Evolutionary conservation across 495 filamentous ascomycete genomes (phyloP).

Genomic region (Terfezia boudieri): DNA sequence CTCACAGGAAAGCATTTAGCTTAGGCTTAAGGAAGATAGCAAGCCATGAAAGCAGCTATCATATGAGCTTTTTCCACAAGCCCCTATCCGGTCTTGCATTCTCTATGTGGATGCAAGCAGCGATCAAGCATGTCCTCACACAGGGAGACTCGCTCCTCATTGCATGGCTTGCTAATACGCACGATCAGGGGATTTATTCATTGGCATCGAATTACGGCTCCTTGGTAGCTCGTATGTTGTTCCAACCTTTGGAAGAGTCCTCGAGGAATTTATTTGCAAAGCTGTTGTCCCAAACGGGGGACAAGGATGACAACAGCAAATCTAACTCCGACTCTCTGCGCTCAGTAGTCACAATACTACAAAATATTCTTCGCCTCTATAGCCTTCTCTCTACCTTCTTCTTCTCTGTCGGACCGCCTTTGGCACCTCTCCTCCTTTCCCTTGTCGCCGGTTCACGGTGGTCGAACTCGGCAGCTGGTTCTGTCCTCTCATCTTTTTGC

Average conservation of each 20-base stretch:
- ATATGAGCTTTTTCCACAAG: constrained; percentile 14
- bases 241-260: constrained; percentile 88
- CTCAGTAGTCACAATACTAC: constrained; percentile 26
- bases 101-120: constrained; percentile 26
- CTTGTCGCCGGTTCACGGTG: constrained; percentile 54
- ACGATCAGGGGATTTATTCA: constrained; percentile 80
- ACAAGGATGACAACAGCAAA: constrained; percentile 2
- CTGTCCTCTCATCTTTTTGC: constrained; percentile 54
- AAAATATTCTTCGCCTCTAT: constrained; percentile 37
- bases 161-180: constrained; percentile 44
- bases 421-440: constrained; percentile 46
- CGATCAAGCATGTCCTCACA: constrained; percentile 78
- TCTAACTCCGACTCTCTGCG: constrained; percentile 4
- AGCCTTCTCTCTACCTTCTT: constrained; percentile 43
- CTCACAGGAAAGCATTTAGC: constrained; percentile 32
- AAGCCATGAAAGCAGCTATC: constrained; percentile 5
- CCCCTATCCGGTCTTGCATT: constrained; percentile 16
- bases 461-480: constrained; percentile 38
- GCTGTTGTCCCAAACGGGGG: constrained; percentile 27
- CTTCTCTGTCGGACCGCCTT: constrained; percentile 42
- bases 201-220: constrained; percentile 89
- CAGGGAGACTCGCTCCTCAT: constrained; percentile 86
- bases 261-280: constrained; percentile 68
- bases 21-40: constrained; percentile 20
- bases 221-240: constrained; percentile 67